These are phyloP conservation scores for Nemania abortiva DNA, from an alignment of 2,329 filamentous ascomycete genomes.

Conservation along the genomic window DNA sequence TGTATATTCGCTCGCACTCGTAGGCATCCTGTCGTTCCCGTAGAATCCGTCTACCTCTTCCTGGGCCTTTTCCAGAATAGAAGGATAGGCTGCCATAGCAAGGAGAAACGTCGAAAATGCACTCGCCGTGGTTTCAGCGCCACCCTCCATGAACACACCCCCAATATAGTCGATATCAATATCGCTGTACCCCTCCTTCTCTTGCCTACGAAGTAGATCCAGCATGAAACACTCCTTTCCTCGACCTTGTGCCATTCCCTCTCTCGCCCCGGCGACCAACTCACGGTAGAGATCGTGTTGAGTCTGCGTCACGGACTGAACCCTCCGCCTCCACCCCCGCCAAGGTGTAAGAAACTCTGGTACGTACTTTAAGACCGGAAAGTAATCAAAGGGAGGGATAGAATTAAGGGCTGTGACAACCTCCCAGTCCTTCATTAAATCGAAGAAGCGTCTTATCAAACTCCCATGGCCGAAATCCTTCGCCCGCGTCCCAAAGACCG, in stretches of 20 bases:
- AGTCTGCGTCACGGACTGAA: slow-evolving; percentile 20
- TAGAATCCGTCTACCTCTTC: slow-evolving; percentile 57
- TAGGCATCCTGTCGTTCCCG: slow-evolving; percentile 54
- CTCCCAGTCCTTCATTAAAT: slow-evolving; percentile 37
- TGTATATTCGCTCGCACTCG: slow-evolving; percentile 54
- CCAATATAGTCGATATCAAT: slow-evolving; percentile 51
- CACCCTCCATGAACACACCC: slow-evolving; percentile 54
- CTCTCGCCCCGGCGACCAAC: slow-evolving; percentile 31
- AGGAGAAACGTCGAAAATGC: slow-evolving; percentile 58
- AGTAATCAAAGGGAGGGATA: slow-evolving; percentile 40
- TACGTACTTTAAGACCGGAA: slow-evolving; percentile 41
- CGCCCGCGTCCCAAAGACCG: slow-evolving; percentile 39
- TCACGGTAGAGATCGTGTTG: slow-evolving; percentile 41
- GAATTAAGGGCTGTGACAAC: slow-evolving; percentile 31
- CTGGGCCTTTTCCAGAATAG: slow-evolving; percentile 57
- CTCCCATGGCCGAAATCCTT: slow-evolving; percentile 26
- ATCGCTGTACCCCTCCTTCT: slow-evolving; percentile 46
- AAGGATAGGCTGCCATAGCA: slow-evolving; percentile 59
- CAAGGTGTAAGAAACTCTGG: slow-evolving; percentile 44
- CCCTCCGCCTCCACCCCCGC: slow-evolving; percentile 39
- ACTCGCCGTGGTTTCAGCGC: slow-evolving; percentile 58
- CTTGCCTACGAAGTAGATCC: slow-evolving; percentile 33
- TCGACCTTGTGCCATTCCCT: slow-evolving; percentile 30
- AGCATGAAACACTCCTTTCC: slow-evolving; percentile 37
- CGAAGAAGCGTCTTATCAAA: slow-evolving; percentile 37